Base-by-base conservation (phyloP, 257 asterid species). In the Gynochthodes officinalis region DNA sequence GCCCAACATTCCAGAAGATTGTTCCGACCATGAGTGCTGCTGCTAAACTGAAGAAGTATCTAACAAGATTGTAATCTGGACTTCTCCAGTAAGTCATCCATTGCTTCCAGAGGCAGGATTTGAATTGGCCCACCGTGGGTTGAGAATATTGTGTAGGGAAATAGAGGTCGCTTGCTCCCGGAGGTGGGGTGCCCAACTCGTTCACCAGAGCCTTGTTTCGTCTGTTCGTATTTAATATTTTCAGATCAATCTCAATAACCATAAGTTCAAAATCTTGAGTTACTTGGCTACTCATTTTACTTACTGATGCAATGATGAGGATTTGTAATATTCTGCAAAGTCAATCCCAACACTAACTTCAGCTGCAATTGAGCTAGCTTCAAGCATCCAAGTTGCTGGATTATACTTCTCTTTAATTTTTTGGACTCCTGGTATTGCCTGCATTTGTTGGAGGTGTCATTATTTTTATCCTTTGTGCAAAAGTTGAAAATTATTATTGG, bases 341-440 rank as follows among this genome's bases (percentile, higher is more conserved):
- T 89, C 92, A 18, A 89, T 79, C 30, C 83, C 89, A 3, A 90
- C 90, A 59, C 83, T 81, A 44, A 83, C 81, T 79, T 92, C 98
- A 3, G 83, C 75, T 6, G 88, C 86, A 18, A 80, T 70, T 11
- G 96, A 90, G 86, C 92, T 92, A 35, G 79, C 96, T 84, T 90
- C 96, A 15, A 92, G 87, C 98, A 90, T 92, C 98, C 96, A 92
- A 9, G 97, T 86, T 64, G 98, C 93, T n/a, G 95, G 95, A 75
- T 92, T 90, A 59, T 86, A 84, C 72, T 92, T 90, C 73, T 87
- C 95, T 81, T 79, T 86, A 61, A 92, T 92, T 72, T 75, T 87
- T 35, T 88, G 82, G 27, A 89, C 91, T 63, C 93, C 90, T 7
- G 89, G 81, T 54, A 90, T 75, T 30, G 86, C 87, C 96, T 91